Evolutionary conservation across 1,139 yeast genomes (phyloP), one percentile per base, ranked within the genome.

Genomic region (Geotrichum cucujoidarum): DNA sequence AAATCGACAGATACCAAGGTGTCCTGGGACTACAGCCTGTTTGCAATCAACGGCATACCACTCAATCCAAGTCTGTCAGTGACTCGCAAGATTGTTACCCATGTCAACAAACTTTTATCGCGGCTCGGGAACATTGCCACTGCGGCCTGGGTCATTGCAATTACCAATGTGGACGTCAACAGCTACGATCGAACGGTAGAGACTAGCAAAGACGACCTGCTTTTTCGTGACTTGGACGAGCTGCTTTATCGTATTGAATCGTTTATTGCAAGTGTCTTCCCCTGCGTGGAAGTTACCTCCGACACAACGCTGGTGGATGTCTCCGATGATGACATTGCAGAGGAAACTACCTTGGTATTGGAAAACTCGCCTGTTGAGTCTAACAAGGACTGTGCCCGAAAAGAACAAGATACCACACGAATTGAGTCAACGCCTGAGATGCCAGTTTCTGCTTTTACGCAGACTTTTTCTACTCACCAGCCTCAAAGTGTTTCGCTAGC

Each of bases 201-300:
- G 51, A 77, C 78, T 1, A 68, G 64, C 42, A 74, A 74, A 50
- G 68, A 71, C 42, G 75, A 72, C 54, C 60, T 73, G 2, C 43
- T 70, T 39, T 51, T 72, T 2, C 51, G 51, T n/a, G 58, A 61
- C 32, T 54, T 57, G 24, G 59, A 50, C 3, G 25, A 22, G 1
- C 25, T 62, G 10, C 18, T 61, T 6, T 48, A 29, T 3, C 44
- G 39, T 6, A 40, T 64, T 35, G 49, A 43, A 24, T 25, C 37
- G 6, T 34, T 61, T 6, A 13, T 62, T 8, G 25, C 22, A n/a
- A n/a, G n/a, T n/a, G n/a, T n/a, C n/a, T 41, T 13, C 20, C 27
- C 4, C 29, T 24, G 22, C 21, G 35, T 13, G 16, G 6, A 31
- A 31, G 7, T 6, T 31, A n/a, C 7, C 14, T n/a, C 34, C 16